These are phyloP conservation scores for Mimosa bimucronata DNA, from an alignment of 306 rosid genomes.

Conservation along the genomic window DNA sequence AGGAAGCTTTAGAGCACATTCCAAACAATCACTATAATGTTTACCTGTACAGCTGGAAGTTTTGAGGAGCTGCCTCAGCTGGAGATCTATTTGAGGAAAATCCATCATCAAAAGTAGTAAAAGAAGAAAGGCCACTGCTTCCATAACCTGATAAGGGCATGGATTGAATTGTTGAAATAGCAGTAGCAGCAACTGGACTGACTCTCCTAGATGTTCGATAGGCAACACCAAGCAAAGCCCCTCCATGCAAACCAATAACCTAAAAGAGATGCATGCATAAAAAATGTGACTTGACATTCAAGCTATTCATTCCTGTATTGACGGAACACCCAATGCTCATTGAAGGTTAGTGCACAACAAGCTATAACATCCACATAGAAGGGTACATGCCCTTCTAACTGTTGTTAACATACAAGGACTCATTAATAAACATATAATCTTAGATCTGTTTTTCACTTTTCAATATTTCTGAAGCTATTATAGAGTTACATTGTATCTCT, in stretches of 20 bases:
- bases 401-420: slow-evolving; percentile 23
- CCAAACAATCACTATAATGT: slow-evolving; percentile 11
- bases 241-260: slow-evolving; percentile 99
- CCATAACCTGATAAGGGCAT: slow-evolving; percentile 98
- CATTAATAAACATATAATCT: slow-evolving; percentile 19
- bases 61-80: slow-evolving; percentile 79
- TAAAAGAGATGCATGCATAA: slow-evolving; percentile 43
- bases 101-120: slow-evolving; percentile 87
- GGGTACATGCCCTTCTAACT: slow-evolving; percentile 15
- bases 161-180: slow-evolving; percentile 94
- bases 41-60: slow-evolving; percentile 94
- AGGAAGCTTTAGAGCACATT: slow-evolving; percentile 17
- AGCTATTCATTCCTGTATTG: slow-evolving; percentile 3
- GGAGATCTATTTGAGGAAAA: slow-evolving; percentile 75
- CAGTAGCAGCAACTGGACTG: slow-evolving; percentile 92
- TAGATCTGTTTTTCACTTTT: slow-evolving; percentile 28
- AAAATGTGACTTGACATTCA: slow-evolving; percentile 28
- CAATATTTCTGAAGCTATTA: slow-evolving; percentile 10
- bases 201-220: slow-evolving; percentile 94
- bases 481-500: too few species aligned
- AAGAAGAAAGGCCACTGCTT: slow-evolving; percentile 86
- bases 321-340: slow-evolving; percentile 6
- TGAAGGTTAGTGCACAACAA: slow-evolving; percentile 37
- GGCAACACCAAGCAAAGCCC: slow-evolving; percentile 96
- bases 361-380: slow-evolving; percentile 23